phyloP scores from a whole-genome alignment of 148 eudicot genomes.

The Amaranthus cruentus region DNA sequence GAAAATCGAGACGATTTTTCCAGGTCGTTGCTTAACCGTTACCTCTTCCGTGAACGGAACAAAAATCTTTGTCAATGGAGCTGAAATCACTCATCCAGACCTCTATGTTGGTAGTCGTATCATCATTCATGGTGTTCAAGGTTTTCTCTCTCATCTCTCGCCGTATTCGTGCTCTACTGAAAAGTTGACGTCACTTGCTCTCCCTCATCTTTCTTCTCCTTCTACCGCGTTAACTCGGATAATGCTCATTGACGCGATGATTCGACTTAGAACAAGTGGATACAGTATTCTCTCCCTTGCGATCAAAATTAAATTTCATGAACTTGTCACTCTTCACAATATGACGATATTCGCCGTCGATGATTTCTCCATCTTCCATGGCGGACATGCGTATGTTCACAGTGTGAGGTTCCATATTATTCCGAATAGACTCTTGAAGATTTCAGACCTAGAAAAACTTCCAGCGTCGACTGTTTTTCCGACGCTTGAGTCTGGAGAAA shows the following conservation, averaged over 20 bases:
- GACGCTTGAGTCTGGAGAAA: slow-evolving; percentile 46
- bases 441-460: slow-evolving; percentile 49
- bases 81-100: slow-evolving; percentile 51
- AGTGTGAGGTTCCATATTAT: slow-evolving; percentile 59
- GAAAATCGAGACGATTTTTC: slow-evolving; percentile 58
- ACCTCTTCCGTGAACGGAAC: slow-evolving; percentile 31
- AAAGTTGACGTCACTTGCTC: slow-evolving; percentile 41
- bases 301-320: slow-evolving; percentile 37
- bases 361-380: slow-evolving; percentile 44
- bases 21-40: slow-evolving; percentile 58
- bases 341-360: slow-evolving; percentile 52
- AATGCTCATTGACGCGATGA: slow-evolving; percentile 55
- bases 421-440: slow-evolving; percentile 48
- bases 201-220: slow-evolving; percentile 33
- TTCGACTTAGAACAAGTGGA: slow-evolving; percentile 39
- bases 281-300: slow-evolving; percentile 49
- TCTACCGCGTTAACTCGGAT: slow-evolving; percentile 36
- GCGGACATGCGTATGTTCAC: slow-evolving; percentile 47
- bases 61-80: slow-evolving; percentile 50
- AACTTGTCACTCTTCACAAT: slow-evolving; percentile 35
- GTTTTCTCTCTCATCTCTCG: slow-evolving; percentile 66
- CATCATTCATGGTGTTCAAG: slow-evolving; percentile 61
- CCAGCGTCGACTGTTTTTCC: slow-evolving; percentile 46
- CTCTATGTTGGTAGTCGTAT: slow-evolving; percentile 38
- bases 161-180: slow-evolving; percentile 62